Conservation (phyloP, 2,329 filamentous ascomycete species). For the Mariannaea elegans region DNA sequence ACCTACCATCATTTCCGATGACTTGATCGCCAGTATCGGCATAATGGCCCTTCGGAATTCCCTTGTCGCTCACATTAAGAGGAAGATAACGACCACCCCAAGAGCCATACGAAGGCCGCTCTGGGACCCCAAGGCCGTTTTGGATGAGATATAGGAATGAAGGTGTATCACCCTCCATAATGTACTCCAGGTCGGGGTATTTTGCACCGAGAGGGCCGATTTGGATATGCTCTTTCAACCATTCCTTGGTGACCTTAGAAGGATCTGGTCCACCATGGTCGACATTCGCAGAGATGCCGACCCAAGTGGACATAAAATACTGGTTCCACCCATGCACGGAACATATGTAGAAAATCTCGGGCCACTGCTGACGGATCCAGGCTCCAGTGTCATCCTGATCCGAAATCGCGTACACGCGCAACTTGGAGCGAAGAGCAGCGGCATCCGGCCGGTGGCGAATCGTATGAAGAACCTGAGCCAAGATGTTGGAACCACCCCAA, state of each 20-base stretch:
- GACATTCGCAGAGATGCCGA: slow-evolving; percentile 58
- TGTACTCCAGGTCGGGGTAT: slow-evolving; percentile 58
- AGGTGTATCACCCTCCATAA: slow-evolving; percentile 62
- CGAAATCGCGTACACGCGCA: slow-evolving; percentile 64
- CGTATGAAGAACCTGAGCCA: slow-evolving; percentile 54
- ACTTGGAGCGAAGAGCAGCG: slow-evolving; percentile 48
- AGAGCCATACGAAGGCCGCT: slow-evolving; percentile 56
- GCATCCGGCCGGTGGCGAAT: slow-evolving; percentile 43
- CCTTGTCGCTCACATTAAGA: slow-evolving; percentile 39
- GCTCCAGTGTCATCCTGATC: slow-evolving; percentile 48
- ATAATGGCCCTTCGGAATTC: slow-evolving; percentile 16
- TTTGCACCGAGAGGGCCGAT: slow-evolving; percentile 52
- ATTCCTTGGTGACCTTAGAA: slow-evolving; percentile 56
- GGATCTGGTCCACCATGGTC: slow-evolving; percentile 49
- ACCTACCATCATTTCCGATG: slow-evolving; percentile 37
- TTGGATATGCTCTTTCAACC: slow-evolving; percentile 63
- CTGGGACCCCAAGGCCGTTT: slow-evolving; percentile 49
- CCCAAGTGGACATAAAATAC: slow-evolving; percentile 63
- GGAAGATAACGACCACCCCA: slow-evolving; percentile 59
- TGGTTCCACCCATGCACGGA: slow-evolving; percentile 65
- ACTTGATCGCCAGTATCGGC: slow-evolving; percentile 41
- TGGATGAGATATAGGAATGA: slow-evolving; percentile 55
- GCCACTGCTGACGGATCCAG: slow-evolving; percentile 58
- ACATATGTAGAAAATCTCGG: slow-evolving; percentile 63
- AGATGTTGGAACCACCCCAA: slow-evolving; percentile 63